These are phyloP conservation scores for Debaryomyces robertsiae DNA, from an alignment of 1,139 yeast genomes.

Conservation along the genomic window DNA sequence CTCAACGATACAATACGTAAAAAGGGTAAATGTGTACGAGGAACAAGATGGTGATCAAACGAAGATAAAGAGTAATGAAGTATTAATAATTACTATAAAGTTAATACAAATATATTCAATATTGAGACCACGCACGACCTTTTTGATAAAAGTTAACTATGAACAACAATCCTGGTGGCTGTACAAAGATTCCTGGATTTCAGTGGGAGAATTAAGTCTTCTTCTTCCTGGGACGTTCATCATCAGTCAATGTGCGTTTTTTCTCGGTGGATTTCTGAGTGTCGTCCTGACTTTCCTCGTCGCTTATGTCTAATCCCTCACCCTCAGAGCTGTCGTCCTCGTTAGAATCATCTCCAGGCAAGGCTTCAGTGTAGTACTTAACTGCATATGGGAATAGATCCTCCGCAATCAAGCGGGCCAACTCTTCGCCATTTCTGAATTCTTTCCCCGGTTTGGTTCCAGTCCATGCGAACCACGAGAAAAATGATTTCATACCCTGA, in stretches of 20 bases:
- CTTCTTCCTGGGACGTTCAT: conserved; percentile 3
- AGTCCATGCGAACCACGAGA: conserved; percentile 77
- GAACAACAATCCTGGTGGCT: too few relatives aligned
- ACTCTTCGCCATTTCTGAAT: conserved; percentile 69
- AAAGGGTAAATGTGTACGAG: background rate
- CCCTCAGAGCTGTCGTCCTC: conserved; percentile 57
- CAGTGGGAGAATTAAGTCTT: too few relatives aligned
- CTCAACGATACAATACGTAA: conserved; percentile 16
- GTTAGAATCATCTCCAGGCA: conserved; percentile 56
- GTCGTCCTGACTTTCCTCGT: conserved; percentile 9
- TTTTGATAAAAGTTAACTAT: too few relatives aligned
- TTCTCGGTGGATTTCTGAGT: background rate
- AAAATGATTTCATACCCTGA: conserved; percentile 71
- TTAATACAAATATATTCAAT: too few relatives aligned
- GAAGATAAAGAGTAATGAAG: background rate
- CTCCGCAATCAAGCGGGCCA: conserved; percentile 62
- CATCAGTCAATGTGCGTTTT: background rate
- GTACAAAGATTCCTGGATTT: too few relatives aligned
- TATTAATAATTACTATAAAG: background rate
- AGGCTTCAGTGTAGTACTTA: conserved; percentile 71
- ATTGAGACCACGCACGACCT: background rate
- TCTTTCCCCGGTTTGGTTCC: conserved; percentile 74
- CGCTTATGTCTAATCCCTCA: conserved; percentile 55
- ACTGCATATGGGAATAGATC: conserved; percentile 74
- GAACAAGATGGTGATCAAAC: conserved; percentile 6